Evolutionary conservation across 2,329 filamentous ascomycete species (phyloP).

Genomic region (Pyrenochaeta sp.): DNA sequence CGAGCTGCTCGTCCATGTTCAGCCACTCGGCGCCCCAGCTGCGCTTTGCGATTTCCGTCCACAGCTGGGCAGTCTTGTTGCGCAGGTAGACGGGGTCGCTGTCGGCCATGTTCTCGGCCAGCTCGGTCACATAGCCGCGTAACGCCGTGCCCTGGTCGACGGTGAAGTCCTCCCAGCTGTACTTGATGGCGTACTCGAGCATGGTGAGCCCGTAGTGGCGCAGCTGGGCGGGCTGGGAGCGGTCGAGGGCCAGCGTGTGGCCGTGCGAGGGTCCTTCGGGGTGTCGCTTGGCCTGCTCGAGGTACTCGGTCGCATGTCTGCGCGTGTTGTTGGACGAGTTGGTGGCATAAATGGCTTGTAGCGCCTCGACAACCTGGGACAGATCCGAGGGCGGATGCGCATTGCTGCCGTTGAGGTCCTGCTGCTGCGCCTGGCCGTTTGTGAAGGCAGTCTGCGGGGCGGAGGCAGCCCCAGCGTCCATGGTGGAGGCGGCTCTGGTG

Average conservation of each 20-base stretch:
- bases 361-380: constrained; percentile 78
- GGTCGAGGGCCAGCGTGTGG: constrained; percentile 80
- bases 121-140: constrained; percentile 77
- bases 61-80: constrained; percentile 93
- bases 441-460: constrained; percentile 33
- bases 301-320: constrained; percentile 81
- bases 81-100: constrained; percentile 83
- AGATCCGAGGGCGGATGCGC: constrained; percentile 50
- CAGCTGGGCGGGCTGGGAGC: constrained; percentile 77
- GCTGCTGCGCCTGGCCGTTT: constrained; percentile 26
- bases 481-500: constrained; percentile 34
- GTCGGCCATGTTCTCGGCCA: constrained; percentile 74
- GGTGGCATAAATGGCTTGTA: constrained; percentile 86
- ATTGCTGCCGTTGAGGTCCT: constrained; percentile 26
- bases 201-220: constrained; percentile 94
- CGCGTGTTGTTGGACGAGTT: constrained; percentile 82
- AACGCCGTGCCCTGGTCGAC: constrained; percentile 72
- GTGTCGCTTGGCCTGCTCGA: constrained; percentile 84
- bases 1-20: constrained; percentile 87
- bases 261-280: constrained; percentile 84
- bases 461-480: constrained; percentile 37
- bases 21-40: constrained; percentile 93
- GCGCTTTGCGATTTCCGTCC: constrained; percentile 93
- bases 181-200: constrained; percentile 86
- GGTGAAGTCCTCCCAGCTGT: constrained; percentile 79